Conservation (phyloP, 371 early-diverging fungal species). For the Mucor piriformis region DNA sequence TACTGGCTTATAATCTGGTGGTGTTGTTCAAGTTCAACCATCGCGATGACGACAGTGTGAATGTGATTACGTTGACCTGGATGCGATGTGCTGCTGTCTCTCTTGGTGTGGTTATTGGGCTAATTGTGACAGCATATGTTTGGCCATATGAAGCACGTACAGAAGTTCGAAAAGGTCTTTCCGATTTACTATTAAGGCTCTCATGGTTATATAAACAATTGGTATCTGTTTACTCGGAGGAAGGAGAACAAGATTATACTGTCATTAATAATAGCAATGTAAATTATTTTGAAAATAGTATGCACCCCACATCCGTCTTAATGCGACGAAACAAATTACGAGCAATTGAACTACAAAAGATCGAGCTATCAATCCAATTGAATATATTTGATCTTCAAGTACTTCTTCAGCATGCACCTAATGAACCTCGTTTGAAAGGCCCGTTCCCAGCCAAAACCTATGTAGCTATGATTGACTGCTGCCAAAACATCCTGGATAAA, state of each 20-base stretch:
- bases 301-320: neutral
- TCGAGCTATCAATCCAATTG: conserved; percentile 72
- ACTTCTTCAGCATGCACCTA: conserved; percentile 69
- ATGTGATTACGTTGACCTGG: conserved; percentile 61
- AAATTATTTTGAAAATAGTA: no score
- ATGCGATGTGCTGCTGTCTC: conserved; percentile 70
- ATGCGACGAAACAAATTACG: conserved; percentile 35
- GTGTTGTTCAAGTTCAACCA: conserved; percentile 74
- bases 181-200: conserved; percentile 64
- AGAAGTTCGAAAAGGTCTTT: conserved; percentile 72
- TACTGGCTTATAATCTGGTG: conserved; percentile 78
- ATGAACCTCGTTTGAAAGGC: conserved; percentile 86
- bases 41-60: conserved; percentile 58
- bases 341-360: conserved; percentile 54
- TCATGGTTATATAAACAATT: conserved; percentile 72
- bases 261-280: neutral
- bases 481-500: conserved; percentile 76
- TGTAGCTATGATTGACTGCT: conserved; percentile 62
- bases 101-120: conserved; percentile 60
- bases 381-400: conserved; percentile 62
- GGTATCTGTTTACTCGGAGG: conserved; percentile 61
- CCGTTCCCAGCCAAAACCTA: conserved; percentile 75
- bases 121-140: conserved; percentile 61
- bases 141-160: conserved; percentile 87
- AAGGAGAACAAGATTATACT: conserved; percentile 1